Percentiles rank a stretch among this genome's conserved stretches.
These are phyloP conservation scores for Hericium erinaceus DNA, from an alignment of 768 basidiomycete species.

Conservation along the genomic window DNA sequence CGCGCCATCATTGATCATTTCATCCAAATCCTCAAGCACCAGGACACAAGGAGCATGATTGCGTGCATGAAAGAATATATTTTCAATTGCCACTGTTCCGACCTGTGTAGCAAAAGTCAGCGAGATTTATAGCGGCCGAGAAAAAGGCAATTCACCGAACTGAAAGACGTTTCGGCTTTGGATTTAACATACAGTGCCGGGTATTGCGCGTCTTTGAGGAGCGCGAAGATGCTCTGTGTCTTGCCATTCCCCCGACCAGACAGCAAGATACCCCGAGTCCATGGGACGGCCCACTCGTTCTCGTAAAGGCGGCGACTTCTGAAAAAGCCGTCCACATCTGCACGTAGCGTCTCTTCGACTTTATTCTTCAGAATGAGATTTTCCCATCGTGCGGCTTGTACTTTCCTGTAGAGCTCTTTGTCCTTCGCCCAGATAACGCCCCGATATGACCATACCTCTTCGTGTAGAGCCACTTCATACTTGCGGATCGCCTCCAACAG, in stretches of 20 bases:
- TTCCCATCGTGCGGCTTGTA: slow-evolving; percentile 24
- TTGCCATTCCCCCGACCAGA: slow-evolving; percentile 30
- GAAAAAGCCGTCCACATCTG: slow-evolving; percentile 33
- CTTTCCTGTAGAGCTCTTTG: slow-evolving; percentile 15
- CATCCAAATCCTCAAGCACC: slow-evolving; percentile 34
- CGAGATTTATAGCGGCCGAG: neutral
- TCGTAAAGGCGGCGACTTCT: slow-evolving; percentile 25
- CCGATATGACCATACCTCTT: slow-evolving; percentile 29
- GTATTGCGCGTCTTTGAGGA: slow-evolving; percentile 18
- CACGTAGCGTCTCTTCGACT: slow-evolving; percentile 25
- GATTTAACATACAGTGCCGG: slow-evolving; percentile 33
- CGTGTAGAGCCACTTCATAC: slow-evolving; percentile 11
- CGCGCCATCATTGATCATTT: slow-evolving; percentile 27
- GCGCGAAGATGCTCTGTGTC: slow-evolving; percentile 27
- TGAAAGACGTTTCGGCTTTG: slow-evolving; percentile 22
- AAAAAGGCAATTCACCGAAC: slow-evolving; percentile 2
- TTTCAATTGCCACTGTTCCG: slow-evolving; percentile 20
- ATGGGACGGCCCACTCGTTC: slow-evolving; percentile 28
- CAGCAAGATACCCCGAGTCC: slow-evolving; percentile 22
- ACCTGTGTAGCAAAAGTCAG: neutral
- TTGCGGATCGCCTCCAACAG: slow-evolving; percentile 1
- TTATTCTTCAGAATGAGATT: slow-evolving; percentile 24
- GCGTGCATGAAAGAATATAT: slow-evolving; percentile 29
- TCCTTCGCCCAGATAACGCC: slow-evolving; percentile 26
- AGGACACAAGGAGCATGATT: slow-evolving; percentile 23